Evolutionary conservation across 2,329 filamentous ascomycete species (phyloP), one percentile per base, ranked within the genome.

Genomic region (Hymenotorrendiella dingleyae): DNA sequence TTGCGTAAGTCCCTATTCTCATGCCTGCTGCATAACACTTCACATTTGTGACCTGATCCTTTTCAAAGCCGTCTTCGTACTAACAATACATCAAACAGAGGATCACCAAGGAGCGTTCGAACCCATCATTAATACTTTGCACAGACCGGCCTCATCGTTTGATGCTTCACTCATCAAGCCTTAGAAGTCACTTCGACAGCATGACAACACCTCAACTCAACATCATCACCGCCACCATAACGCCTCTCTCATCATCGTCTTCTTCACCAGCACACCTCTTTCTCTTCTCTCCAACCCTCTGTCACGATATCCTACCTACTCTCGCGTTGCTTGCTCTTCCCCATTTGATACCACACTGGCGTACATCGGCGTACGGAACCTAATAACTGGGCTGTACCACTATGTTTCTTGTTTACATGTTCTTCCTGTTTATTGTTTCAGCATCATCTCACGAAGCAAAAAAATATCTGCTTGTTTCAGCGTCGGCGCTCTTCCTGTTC

Each of bases 1-100:
- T 87, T 67, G 84, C 78, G 59, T 61, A 54, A 42, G 56, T 50
- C 35, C 30, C 45, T 33, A 35, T 30, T 39, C 23, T 23, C 29
- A 39, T 46, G n/a, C n/a, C n/a, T n/a, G n/a, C n/a, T n/a, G n/a
- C n/a, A n/a, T n/a, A n/a, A n/a, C 43, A 46, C 32, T 40, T 22
- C 21, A 27, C 36, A 8, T 14, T n/a, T 19, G 7, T 38, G 22
- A 5, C 17, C 7, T 17, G 6, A 27, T 27, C 14, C 20, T 10
- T 10, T 21, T 23, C 12, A 16, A 28, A 24, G 16, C 7, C 21
- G 20, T 28, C 32, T 23, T 47, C 29, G 5, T 12, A 23, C 30
- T 35, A 46, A 36, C 38, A 29, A 46, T 24, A 35, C 34, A 10
- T 14, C 12, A 32, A 14, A 36, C 22, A 59, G 56, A n/a, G 53